phyloP scores from a whole-genome alignment of 139 green algal species.

The Pedinophyceae sp. region DNA sequence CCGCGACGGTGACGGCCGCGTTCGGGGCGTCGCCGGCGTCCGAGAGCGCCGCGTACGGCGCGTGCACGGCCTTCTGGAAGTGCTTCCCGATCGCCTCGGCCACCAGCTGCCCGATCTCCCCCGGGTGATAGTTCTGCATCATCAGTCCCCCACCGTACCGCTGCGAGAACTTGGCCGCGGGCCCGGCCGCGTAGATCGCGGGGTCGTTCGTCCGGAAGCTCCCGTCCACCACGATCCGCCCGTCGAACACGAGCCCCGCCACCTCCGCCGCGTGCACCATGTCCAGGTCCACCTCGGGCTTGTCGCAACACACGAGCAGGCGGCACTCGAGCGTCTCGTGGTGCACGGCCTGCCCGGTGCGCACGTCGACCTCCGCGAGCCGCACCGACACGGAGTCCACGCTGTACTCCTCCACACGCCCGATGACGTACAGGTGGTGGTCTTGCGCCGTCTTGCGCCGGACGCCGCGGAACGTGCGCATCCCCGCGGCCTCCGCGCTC shows the following conservation, averaged over 20 bases:
- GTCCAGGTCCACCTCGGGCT: slow-evolving; percentile 7
- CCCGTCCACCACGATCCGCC: slow-evolving; percentile 44
- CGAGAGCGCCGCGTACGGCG: neutral
- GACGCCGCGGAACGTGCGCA: too few relatives aligned
- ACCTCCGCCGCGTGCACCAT: slow-evolving; percentile 33
- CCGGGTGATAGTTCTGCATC: too few relatives aligned
- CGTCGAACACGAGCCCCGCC: slow-evolving; percentile 40
- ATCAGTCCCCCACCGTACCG: slow-evolving; percentile 9
- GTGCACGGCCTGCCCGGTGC: too few relatives aligned
- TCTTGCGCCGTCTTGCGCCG: too few relatives aligned
- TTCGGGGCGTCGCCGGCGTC: neutral
- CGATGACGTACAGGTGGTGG: too few relatives aligned
- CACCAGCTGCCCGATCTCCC: too few relatives aligned
- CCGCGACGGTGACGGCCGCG: neutral
- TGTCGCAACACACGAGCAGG: slow-evolving; percentile 31
- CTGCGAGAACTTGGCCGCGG: slow-evolving; percentile 35
- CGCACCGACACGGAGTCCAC: too few relatives aligned
- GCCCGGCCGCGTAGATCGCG: slow-evolving; percentile 34
- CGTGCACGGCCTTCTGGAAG: neutral
- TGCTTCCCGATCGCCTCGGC: neutral
- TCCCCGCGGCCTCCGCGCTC: too few relatives aligned
- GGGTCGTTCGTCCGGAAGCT: slow-evolving; percentile 35
- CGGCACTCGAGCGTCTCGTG: too few relatives aligned
- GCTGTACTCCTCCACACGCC: too few relatives aligned
- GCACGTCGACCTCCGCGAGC: too few relatives aligned